These are phyloP conservation scores for Arachnomyces sp. DNA, from an alignment of 2,329 filamentous ascomycete genomes.

Conservation along the genomic window DNA sequence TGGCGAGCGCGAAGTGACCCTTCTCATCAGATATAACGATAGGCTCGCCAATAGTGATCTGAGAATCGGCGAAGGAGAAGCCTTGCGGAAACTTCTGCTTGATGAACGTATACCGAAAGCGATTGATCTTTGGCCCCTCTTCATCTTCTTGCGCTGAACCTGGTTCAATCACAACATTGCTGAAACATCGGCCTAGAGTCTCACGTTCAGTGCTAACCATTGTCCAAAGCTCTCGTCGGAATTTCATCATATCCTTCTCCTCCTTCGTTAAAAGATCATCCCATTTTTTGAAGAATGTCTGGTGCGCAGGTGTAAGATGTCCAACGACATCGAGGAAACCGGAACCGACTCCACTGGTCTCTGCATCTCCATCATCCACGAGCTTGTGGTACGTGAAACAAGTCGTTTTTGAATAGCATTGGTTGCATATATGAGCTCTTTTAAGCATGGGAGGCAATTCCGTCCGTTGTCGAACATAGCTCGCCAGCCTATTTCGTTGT, in stretches of 20 bases:
- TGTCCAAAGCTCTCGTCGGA: slow-evolving; percentile 87
- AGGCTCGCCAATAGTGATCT: slow-evolving; percentile 78
- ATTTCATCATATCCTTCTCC: slow-evolving; percentile 81
- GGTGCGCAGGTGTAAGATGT: slow-evolving; percentile 67
- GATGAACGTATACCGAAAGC: slow-evolving; percentile 76
- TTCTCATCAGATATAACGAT: slow-evolving; percentile 94
- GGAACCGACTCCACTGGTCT: slow-evolving; percentile 70
- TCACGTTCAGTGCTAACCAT: slow-evolving; percentile 87
- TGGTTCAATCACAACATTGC: slow-evolving; percentile 75
- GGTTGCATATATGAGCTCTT: slow-evolving; percentile 71
- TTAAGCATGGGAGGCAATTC: slow-evolving; percentile 81
- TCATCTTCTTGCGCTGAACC: slow-evolving; percentile 64
- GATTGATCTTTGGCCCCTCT: slow-evolving; percentile 75
- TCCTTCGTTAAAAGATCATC: slow-evolving; percentile 88
- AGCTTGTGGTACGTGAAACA: slow-evolving; percentile 95
- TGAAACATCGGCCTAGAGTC: slow-evolving; percentile 80
- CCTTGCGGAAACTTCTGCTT: slow-evolving; percentile 56
- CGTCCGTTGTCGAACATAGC: slow-evolving; percentile 72
- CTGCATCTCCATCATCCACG: slow-evolving; percentile 72
- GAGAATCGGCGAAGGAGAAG: slow-evolving; percentile 87
- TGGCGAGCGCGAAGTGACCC: slow-evolving; percentile 88
- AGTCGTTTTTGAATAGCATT: slow-evolving; percentile 81
- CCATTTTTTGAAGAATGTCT: slow-evolving; percentile 89
- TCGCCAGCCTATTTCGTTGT: slow-evolving; percentile 82
- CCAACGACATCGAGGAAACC: slow-evolving; percentile 75